Evolutionary conservation across 257 asterid species (phyloP).

Genomic region (Solanum verrucosum): DNA sequence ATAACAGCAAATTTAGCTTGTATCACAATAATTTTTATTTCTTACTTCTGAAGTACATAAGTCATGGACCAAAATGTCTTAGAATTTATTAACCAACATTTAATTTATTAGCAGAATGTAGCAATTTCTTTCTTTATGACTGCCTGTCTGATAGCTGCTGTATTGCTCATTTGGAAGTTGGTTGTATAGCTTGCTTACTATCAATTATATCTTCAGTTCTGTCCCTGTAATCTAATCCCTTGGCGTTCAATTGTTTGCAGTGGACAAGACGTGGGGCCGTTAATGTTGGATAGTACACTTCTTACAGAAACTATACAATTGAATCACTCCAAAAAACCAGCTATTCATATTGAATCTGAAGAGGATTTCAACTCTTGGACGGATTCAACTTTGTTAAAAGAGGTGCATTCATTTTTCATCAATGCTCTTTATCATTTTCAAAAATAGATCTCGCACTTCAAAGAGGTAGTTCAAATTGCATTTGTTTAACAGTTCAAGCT

Average conservation of each 20-base stretch:
- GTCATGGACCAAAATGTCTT: background rate
- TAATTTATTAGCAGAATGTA: background rate
- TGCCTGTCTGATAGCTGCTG: background rate
- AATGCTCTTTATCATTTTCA: background rate
- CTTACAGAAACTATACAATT: constrained; percentile 16
- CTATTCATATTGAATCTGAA: constrained; percentile 33
- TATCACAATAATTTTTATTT: background rate
- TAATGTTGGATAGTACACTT: constrained; percentile 22
- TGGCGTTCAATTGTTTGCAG: constrained; percentile 27
- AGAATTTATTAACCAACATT: background rate
- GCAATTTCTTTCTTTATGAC: background rate
- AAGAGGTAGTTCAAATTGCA: background rate
- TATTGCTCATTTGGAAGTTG: background rate
- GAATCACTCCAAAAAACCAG: constrained; percentile 17
- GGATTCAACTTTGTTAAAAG: constrained; percentile 11
- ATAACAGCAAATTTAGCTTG: background rate
- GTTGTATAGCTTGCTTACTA: background rate
- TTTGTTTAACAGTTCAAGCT: background rate
- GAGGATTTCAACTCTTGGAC: constrained; percentile 13
- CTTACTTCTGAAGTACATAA: background rate
- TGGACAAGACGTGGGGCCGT: constrained; percentile 64
- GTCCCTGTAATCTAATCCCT: background rate
- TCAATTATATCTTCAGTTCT: background rate
- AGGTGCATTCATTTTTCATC: constrained; percentile 10
- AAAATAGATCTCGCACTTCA: background rate